Evolutionary conservation across 2,329 filamentous ascomycete genomes (phyloP).

Genomic region (Nigrograna mackinnonii): DNA sequence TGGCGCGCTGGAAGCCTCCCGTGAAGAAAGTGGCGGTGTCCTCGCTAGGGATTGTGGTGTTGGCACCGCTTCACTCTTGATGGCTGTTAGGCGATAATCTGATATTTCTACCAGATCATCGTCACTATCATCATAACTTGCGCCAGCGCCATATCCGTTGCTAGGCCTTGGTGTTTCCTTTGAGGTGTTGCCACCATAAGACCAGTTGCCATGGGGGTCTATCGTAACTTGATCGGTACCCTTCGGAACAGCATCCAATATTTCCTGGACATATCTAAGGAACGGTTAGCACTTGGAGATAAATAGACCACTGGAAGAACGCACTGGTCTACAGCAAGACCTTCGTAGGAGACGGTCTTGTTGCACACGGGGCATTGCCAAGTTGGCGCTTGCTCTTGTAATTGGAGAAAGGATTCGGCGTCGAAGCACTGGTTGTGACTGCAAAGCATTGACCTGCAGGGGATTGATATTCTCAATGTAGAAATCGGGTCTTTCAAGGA

Average conservation of each 20-base stretch:
- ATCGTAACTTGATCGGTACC: constrained; percentile 85
- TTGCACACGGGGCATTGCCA: constrained; percentile 97
- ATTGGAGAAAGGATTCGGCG: constrained; percentile 84
- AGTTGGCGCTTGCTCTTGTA: constrained; percentile 94
- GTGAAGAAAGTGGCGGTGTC: constrained; percentile 51
- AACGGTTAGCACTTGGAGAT: constrained; percentile 5
- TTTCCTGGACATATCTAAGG: constrained; percentile 80
- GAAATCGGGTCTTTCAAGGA: constrained; percentile 93
- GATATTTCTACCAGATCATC: constrained; percentile 51
- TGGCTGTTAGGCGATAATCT: constrained; percentile 41
- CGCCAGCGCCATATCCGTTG: constrained; percentile 18
- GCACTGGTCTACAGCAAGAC: constrained; percentile 84
- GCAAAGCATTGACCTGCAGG: constrained; percentile 79
- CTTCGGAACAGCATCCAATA: constrained; percentile 72
- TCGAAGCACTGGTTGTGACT: constrained; percentile 95
- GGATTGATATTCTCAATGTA: constrained; percentile 77
- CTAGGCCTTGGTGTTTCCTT: constrained; percentile 39
- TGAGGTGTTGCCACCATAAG: constrained; percentile 49
- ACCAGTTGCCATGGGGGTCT: constrained; percentile 84
- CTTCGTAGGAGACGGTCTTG: constrained; percentile 78
- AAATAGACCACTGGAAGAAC: constrained; percentile 33
- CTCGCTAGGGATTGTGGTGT: constrained; percentile 42
- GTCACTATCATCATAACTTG: constrained; percentile 43
- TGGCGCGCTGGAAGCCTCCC: constrained; percentile 42
- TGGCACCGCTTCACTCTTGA: constrained; percentile 43